Conservation (phyloP, 805 yeast genomes). For the Saturnispora ahearnii region DNA sequence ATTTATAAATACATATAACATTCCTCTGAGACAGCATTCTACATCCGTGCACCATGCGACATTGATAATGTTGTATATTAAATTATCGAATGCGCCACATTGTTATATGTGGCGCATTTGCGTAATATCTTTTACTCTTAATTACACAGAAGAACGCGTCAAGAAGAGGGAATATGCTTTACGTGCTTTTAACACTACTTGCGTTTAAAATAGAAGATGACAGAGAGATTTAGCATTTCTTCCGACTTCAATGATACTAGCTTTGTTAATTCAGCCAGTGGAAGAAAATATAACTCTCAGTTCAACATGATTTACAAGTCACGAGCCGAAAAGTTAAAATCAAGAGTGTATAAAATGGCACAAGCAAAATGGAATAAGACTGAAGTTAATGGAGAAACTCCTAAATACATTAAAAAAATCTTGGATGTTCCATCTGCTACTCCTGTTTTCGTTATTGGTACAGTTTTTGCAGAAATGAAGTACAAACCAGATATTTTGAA, state of each 20-base stretch:
- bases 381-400: constrained; percentile 28
- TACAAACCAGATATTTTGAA: constrained; percentile 77
- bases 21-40: not conserved
- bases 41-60: not conserved
- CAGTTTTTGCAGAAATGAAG: constrained; percentile 74
- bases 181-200: not conserved
- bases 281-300: constrained; percentile 44
- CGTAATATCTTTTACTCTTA: not conserved
- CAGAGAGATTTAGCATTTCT: not conserved
- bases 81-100: not conserved
- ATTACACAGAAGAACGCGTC: not conserved
- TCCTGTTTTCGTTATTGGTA: constrained; percentile 79
- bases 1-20: not conserved
- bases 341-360: constrained; percentile 39
- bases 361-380: constrained; percentile 33
- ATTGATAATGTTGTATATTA: no score
- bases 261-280: constrained; percentile 13
- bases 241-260: constrained; percentile 13
- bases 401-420: constrained; percentile 35
- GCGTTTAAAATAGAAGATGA: not conserved
- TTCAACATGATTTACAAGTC: constrained; percentile 48
- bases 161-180: not conserved
- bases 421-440: constrained; percentile 55
- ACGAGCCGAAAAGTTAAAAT: constrained; percentile 41
- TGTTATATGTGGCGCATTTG: not conserved